Base-by-base conservation (phyloP, 768 basidiomycete species). In the Suillus brevipes region DNA sequence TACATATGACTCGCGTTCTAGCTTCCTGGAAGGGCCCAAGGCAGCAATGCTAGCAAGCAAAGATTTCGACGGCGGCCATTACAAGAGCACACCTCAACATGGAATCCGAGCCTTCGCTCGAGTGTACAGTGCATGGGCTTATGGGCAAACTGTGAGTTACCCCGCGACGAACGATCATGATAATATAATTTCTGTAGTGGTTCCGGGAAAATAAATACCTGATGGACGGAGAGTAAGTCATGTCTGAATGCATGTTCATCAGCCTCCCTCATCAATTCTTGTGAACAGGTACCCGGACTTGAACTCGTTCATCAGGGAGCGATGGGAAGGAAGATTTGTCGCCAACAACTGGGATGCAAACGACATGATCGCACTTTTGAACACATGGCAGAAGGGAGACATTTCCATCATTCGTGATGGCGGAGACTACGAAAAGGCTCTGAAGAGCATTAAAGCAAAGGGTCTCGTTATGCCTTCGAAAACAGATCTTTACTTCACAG, bases 1-100 rank as follows among this genome's bases (percentile, higher is more conserved):
- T 14, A 23, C 47, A 70, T 59, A 50, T 40, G n/a, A 18, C 25
- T 45, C 25, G 55, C 47, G 16, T 16, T 25, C n/a, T 67, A 87
- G 86, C 70, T 87, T 87, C 75, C 73, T 87, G 25, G 87, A 88
- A 74, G 86, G 87, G 0, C 84, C 84, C 4, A 87, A 84, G 69
- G 79, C 84, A 18, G 84, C 87, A 2, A 74, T 88, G 55, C 62
- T 79, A 0, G 80, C 82, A 34, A 86, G 87, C 18, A 82, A 81
- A 68, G 85, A 87, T 67, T 88, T 85, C 69, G 74, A 83, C 0
- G 74, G 78, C 56, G 85, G 85, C 0, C 84, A 85, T 67, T 88
- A 87, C 69, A 82, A 74, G 60, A 72, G 76, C 16, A 71, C 73
- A 6, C 84, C 86, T 1, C 78, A 84, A 60, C 77, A 78, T 49